Conservation (phyloP, 139 green algal genomes). For the Haematococcus sp. region DNA sequence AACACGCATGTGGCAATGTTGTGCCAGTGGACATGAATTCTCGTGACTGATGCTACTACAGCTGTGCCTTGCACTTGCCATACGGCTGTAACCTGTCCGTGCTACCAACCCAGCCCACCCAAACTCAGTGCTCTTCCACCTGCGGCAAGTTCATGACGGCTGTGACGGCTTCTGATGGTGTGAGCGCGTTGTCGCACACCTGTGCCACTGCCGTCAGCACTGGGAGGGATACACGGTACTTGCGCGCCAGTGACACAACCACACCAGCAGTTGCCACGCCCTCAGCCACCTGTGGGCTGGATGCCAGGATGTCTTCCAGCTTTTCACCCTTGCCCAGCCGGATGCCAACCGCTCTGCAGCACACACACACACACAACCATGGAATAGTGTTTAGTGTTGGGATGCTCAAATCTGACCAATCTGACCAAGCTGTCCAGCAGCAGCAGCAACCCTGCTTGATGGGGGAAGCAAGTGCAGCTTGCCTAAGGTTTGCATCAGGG, state of each 20-base stretch:
- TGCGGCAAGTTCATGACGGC: slow-evolving; percentile 96
- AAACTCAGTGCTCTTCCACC: slow-evolving; percentile 77
- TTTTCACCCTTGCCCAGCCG: slow-evolving; percentile 85
- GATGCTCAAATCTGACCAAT: background rate
- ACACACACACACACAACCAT: background rate
- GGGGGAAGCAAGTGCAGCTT: too few species aligned
- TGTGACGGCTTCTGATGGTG: slow-evolving; percentile 77
- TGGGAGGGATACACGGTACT: slow-evolving; percentile 90
- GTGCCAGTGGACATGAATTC: too few species aligned
- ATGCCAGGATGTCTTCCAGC: slow-evolving; percentile 78
- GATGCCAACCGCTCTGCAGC: slow-evolving; percentile 63
- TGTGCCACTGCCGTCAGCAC: slow-evolving; percentile 95
- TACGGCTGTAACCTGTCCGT: too few species aligned
- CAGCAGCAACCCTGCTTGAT: too few species aligned
- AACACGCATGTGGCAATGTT: too few species aligned
- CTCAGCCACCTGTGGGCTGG: slow-evolving; percentile 82
- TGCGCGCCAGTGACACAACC: slow-evolving; percentile 84
- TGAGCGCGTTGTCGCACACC: slow-evolving; percentile 84
- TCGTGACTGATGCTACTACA: too few species aligned
- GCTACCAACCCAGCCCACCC: too few species aligned
- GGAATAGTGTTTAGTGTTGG: background rate
- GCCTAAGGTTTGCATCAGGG: too few species aligned
- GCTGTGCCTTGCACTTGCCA: too few species aligned
- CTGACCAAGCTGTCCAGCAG: background rate
- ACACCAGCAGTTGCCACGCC: slow-evolving; percentile 92